A percentile compares a stretch with the other conserved stretches of the same genome.
Conservation (phyloP, 345 rosid genomes). For the Gynandropsis gynandra region DNA sequence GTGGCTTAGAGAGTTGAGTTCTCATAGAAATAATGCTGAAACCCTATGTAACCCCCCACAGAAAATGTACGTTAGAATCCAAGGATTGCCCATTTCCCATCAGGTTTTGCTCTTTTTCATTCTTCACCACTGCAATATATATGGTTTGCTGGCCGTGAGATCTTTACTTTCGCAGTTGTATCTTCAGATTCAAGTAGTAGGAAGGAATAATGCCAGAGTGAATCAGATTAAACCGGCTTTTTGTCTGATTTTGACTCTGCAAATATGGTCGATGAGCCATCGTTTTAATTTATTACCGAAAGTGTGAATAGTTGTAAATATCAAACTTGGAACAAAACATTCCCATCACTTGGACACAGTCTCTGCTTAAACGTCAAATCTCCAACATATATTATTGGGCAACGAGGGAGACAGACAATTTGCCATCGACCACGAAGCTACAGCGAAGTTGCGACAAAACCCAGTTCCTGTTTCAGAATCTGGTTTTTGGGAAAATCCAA, state of each 20-base stretch:
- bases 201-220: no score
- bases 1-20: background rate
- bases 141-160: no score
- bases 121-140: no score
- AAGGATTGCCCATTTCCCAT: no score
- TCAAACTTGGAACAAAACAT: conserved; percentile 7
- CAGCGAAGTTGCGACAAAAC: conserved; percentile 4
- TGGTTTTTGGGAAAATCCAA: no score
- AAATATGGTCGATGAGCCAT: background rate
- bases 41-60: background rate
- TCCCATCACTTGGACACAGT: no score
- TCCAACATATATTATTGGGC: conserved; percentile 2
- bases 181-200: no score
- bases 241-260: no score
- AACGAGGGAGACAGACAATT: background rate
- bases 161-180: no score
- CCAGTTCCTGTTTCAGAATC: background rate
- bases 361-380: conserved; percentile 16
- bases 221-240: no score
- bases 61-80: background rate
- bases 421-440: background rate
- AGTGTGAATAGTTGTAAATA: background rate
- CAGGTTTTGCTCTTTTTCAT: no score
- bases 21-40: background rate
- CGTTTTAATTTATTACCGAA: background rate